phyloP scores from a whole-genome alignment of 345 rosid species.

The Physaria fendleri region DNA sequence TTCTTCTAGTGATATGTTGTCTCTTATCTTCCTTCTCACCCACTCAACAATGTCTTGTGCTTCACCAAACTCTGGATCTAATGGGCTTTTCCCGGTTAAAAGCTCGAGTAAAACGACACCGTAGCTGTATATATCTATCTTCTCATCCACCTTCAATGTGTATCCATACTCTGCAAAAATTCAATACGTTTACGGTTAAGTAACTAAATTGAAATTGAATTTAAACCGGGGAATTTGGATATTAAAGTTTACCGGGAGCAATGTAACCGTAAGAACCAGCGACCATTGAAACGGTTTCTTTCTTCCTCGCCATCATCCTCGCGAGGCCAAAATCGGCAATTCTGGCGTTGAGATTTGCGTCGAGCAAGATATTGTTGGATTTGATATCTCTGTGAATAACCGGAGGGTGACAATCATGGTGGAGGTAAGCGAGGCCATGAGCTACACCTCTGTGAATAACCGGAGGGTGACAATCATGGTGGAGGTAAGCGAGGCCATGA shows the following conservation, averaged over 20 bases:
- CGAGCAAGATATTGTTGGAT: slow-evolving; percentile 79
- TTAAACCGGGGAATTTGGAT: slow-evolving; percentile 3
- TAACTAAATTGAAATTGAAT: not conserved
- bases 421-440: slow-evolving; percentile 88
- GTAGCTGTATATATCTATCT: slow-evolving; percentile 84
- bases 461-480: slow-evolving; percentile 87
- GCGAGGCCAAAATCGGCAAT: slow-evolving; percentile 95
- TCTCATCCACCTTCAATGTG: slow-evolving; percentile 88
- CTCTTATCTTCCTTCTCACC: slow-evolving; percentile 60
- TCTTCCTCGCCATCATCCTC: slow-evolving; percentile 74
- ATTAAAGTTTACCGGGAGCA: slow-evolving; percentile 66
- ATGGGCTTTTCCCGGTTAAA: slow-evolving; percentile 58
- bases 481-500: slow-evolving; percentile 88
- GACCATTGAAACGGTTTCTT: slow-evolving; percentile 88
- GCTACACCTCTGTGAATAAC: slow-evolving; percentile 88
- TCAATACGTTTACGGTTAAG: too few relatives aligned
- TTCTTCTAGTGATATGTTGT: slow-evolving; percentile 54
- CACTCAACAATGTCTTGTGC: slow-evolving; percentile 63
- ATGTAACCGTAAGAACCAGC: slow-evolving; percentile 98
- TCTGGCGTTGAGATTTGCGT: slow-evolving; percentile 76
- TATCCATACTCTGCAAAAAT: slow-evolving; percentile 79
- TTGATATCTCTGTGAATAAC: slow-evolving; percentile 88
- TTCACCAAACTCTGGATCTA: slow-evolving; percentile 70
- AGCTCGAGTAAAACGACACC: slow-evolving; percentile 88
- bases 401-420: slow-evolving; percentile 87